Percentiles rank a stretch among this genome's conserved stretches.
phyloP scores from a whole-genome alignment of 192 early-diverging fungal genomes.

The Rhizophagus sp. region DNA sequence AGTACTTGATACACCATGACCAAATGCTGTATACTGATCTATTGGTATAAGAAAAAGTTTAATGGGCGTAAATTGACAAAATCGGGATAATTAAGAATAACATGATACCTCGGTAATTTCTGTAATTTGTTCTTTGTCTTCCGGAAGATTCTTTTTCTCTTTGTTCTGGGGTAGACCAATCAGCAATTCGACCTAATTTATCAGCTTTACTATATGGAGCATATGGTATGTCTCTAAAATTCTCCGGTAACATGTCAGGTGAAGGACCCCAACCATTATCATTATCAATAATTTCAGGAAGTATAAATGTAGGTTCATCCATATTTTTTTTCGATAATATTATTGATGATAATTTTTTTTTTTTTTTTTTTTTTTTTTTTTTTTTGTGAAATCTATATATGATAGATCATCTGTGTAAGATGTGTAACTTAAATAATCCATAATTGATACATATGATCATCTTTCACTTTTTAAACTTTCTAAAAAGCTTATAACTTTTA shows the following conservation, averaged over 20 bases:
- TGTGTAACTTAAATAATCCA: too few species aligned
- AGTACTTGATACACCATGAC: constrained; percentile 75
- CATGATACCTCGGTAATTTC: constrained; percentile 42
- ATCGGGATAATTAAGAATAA: background rate
- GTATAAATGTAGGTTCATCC: constrained; percentile 55
- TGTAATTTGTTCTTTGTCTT: constrained; percentile 41
- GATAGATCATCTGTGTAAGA: too few species aligned
- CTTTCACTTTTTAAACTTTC: too few species aligned
- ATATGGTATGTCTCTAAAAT: constrained; percentile 86
- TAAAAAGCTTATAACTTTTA: too few species aligned
- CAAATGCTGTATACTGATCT: constrained; percentile 80
- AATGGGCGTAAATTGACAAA: background rate
- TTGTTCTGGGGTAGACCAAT: constrained; percentile 81
- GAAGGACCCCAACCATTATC: constrained; percentile 88
- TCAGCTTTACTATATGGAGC: constrained; percentile 94
- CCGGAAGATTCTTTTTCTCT: constrained; percentile 61
- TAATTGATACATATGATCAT: too few species aligned
- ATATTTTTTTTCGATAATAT: background rate
- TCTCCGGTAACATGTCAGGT: constrained; percentile 58
- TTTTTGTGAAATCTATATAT: too few species aligned
- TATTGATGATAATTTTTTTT: too few species aligned
- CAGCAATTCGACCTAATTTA: constrained; percentile 91
- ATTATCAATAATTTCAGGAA: constrained; percentile 82
- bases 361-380: too few species aligned
- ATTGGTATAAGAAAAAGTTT: background rate